Conservation (phyloP, 345 rosid genomes). For the Acer negundo region DNA sequence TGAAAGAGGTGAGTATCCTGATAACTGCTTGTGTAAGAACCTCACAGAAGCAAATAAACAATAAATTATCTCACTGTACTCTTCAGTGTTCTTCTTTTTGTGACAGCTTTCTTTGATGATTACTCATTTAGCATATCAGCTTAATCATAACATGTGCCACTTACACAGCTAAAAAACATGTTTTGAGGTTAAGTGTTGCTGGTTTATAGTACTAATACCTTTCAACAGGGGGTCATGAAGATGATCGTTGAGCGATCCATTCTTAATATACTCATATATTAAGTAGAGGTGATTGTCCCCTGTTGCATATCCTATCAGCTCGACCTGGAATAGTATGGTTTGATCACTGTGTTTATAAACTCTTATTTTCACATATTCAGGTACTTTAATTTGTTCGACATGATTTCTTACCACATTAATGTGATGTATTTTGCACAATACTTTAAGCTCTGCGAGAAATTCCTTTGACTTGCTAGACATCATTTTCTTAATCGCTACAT, state of each 20-base stretch:
- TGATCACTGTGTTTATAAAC: not conserved
- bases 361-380: not conserved
- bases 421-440: slow-evolving; percentile 39
- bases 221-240: slow-evolving; percentile 32
- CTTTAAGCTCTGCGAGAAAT: slow-evolving; percentile 38
- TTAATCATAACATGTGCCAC: not conserved
- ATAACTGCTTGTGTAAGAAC: slow-evolving; percentile 16
- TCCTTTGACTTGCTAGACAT: slow-evolving; percentile 34
- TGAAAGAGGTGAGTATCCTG: slow-evolving; percentile 37
- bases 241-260: slow-evolving; percentile 37
- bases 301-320: slow-evolving; percentile 41
- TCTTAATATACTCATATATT: slow-evolving; percentile 35
- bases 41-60: not conserved
- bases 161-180: not conserved
- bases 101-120: not conserved
- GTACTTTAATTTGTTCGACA: not conserved
- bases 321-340: slow-evolving; percentile 29
- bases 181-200: not conserved
- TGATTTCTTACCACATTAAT: slow-evolving; percentile 36
- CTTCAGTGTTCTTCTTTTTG: not conserved
- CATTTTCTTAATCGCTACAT: slow-evolving; percentile 45
- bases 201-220: slow-evolving; percentile 19
- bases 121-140: not conserved
- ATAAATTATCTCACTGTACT: not conserved
- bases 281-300: slow-evolving; percentile 30